These are phyloP conservation scores for Candolleomyces aberdarensis DNA, from an alignment of 768 basidiomycete species.

Conservation along the genomic window DNA sequence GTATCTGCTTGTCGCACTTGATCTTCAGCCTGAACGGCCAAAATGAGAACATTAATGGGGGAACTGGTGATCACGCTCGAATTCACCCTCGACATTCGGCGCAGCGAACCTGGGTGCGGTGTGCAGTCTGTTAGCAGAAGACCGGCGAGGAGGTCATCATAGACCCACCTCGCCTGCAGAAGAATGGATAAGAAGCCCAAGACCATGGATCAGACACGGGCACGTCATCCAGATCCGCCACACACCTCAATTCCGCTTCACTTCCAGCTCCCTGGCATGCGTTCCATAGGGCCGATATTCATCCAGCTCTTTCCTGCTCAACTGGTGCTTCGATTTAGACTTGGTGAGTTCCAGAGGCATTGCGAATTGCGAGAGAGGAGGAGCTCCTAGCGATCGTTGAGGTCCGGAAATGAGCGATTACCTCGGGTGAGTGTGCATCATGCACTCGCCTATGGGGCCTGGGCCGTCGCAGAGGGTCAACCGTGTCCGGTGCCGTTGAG, in stretches of 20 bases:
- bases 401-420: too few species aligned
- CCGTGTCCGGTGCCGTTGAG: too few species aligned
- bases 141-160: not conserved
- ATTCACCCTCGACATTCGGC: constrained; percentile 68
- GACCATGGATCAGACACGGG: not conserved
- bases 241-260: constrained; percentile 65
- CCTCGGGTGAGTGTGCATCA: too few species aligned
- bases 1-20: constrained; percentile 80
- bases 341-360: constrained; percentile 58
- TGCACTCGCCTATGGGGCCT: too few species aligned
- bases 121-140: constrained; percentile 7
- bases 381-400: not conserved
- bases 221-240: constrained; percentile 11
- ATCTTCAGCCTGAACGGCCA: constrained; percentile 57
- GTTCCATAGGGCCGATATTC: constrained; percentile 47
- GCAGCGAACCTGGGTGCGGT: constrained; percentile 57
- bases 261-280: constrained; percentile 65
- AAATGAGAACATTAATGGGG: constrained; percentile 11
- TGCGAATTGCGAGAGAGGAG: too few species aligned
- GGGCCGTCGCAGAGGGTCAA: too few species aligned
- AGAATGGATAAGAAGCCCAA: constrained; percentile 15
- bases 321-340: constrained; percentile 45
- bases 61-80: constrained; percentile 51
- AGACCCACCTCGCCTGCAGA: constrained; percentile 21
- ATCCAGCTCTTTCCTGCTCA: constrained; percentile 47